Base-by-base conservation (phyloP, 192 early-diverging fungal genomes). In the Helicostylum pulchrum region DNA sequence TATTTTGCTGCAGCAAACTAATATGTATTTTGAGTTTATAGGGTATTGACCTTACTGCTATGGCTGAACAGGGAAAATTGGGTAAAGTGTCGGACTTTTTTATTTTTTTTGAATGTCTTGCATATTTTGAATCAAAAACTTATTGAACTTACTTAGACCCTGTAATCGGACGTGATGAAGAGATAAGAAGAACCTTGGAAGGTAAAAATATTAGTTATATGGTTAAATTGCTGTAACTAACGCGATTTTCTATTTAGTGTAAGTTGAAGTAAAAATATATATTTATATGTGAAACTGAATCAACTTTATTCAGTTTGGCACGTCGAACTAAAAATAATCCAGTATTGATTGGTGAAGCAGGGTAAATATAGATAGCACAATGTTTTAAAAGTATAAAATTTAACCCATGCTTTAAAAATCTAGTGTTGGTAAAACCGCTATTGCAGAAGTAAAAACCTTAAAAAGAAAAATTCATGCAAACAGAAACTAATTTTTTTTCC, bases 301-400 rank as follows among this genome's bases (percentile, higher is more conserved):
- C 1, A 21, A 15, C 19, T 39, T 42, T 39, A 46, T 45, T 42
- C 69, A 78, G 74, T 4, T 68, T 88, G 47, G 80, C 85, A 12
- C 83, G 87, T 23, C 81, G 88, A 75, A 90, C 88, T 39, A 92
- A 92, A 60, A 92, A 90, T 75, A 89, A 89, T 54, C 90, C 90
- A 2, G 81, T 87, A 7, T 67, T 92, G 42, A 88, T 90, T 12
- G 90, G 90, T 57, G 89, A 90, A 47, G 86, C 91, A n/a, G 91
- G 89, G 74, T 67, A 75, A 53, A 54, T 59, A 17, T 50, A 17
- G 0, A 9, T 14, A 8, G 2, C 26, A 26, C 26, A 26, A 26
- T 26, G 26, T 26, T 26, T 26, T 26, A 32, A 54, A 15, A 48
- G 32, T 15, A 34, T n/a, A 19, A 49, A 7, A 4, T 5, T 8